These are phyloP conservation scores for Pueraria montana DNA, from an alignment of 306 rosid species.

Conservation along the genomic window DNA sequence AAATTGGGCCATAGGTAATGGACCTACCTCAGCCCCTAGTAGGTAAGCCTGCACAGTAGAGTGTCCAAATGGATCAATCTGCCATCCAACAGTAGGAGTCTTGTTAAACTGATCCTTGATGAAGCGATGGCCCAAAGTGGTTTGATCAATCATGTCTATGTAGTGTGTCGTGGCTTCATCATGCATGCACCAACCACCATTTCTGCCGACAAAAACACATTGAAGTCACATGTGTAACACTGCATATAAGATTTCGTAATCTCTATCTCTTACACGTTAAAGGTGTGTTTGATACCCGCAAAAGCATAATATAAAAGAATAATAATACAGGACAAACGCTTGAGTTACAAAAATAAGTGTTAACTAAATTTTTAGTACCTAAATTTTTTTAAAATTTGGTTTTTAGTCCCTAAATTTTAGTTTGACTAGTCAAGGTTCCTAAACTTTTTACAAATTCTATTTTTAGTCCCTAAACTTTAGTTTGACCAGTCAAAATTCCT, in stretches of 20 bases:
- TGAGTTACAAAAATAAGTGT: too few species aligned
- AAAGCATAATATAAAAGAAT: too few species aligned
- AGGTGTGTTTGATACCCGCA: too few species aligned
- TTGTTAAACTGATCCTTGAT: conserved; percentile 73
- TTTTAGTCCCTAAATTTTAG: too few species aligned
- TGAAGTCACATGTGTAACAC: background rate
- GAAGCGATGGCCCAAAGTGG: conserved; percentile 78
- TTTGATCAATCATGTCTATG: conserved; percentile 97
- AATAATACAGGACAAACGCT: too few species aligned
- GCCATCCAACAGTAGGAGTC: conserved; percentile 89
- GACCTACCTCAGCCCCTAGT: conserved; percentile 76
- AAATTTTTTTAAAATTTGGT: too few species aligned
- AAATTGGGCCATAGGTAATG: background rate
- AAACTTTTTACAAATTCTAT: too few species aligned
- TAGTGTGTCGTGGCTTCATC: conserved; percentile 90
- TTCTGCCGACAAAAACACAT: conserved; percentile 55
- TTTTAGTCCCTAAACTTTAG: too few species aligned
- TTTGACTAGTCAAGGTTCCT: too few species aligned
- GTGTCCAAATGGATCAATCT: conserved; percentile 94
- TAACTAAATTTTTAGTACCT: too few species aligned
- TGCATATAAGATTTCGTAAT: background rate
- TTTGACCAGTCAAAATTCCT: too few species aligned
- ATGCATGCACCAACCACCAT: conserved; percentile 99
- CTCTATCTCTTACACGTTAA: background rate
- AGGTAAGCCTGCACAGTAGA: conserved; percentile 92